Evolutionary conservation across 768 basidiomycete genomes (phyloP).

Genomic region (Pisolithus tinctorius): DNA sequence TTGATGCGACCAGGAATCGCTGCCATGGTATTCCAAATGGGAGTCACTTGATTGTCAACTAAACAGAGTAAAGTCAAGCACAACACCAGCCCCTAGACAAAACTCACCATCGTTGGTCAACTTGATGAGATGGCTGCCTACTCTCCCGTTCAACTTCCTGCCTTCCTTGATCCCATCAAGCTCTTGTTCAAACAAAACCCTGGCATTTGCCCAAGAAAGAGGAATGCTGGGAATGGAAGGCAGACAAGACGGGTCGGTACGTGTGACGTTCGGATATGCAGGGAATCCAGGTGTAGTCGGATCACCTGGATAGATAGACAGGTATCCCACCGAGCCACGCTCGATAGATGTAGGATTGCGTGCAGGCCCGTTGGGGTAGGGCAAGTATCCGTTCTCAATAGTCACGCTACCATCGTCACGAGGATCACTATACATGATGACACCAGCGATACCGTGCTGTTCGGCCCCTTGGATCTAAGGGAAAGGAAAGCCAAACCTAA

Average conservation of each 20-base stretch:
- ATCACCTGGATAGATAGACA: conserved; percentile 64
- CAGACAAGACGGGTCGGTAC: conserved; percentile 52
- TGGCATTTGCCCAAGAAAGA: conserved; percentile 80
- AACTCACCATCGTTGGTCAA: conserved; percentile 49
- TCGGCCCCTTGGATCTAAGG: conserved; percentile 72
- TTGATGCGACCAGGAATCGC: conserved; percentile 77
- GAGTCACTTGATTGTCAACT: conserved; percentile 76
- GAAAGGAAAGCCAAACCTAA: conserved; percentile 1
- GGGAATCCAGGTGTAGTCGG: conserved; percentile 87
- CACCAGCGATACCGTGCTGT: conserved; percentile 71
- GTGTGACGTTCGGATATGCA: conserved; percentile 74
- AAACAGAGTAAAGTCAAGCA: not conserved
- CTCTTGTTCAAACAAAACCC: conserved; percentile 52
- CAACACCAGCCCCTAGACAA: no score
- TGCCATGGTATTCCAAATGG: conserved; percentile 88
- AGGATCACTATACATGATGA: conserved; percentile 81
- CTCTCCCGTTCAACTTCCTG: conserved; percentile 39
- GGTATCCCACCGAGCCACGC: conserved; percentile 74
- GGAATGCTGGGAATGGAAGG: conserved; percentile 84
- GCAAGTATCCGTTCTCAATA: conserved; percentile 63
- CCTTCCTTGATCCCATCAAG: conserved; percentile 36
- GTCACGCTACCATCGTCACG: conserved; percentile 81
- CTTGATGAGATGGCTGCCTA: conserved; percentile 43
- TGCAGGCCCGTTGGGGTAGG: conserved; percentile 79
- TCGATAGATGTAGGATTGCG: conserved; percentile 80